Conservation (phyloP, 192 early-diverging fungal genomes). For the Coemansia sp. region DNA sequence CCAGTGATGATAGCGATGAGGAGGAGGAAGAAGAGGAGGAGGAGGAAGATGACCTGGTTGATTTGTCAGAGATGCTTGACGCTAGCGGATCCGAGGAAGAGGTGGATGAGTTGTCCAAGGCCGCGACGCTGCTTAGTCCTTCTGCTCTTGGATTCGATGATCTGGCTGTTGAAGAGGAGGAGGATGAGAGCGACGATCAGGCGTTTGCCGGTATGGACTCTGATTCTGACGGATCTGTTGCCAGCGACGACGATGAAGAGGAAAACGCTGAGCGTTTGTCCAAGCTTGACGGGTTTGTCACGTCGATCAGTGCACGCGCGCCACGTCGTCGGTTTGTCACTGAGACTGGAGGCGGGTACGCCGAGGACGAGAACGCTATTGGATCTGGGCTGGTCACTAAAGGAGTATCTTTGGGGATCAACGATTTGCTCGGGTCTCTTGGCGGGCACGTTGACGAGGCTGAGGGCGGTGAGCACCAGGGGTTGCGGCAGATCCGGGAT, state of each 20-base stretch:
- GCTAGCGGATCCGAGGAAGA: conserved; percentile 28
- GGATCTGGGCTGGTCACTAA: conserved; percentile 41
- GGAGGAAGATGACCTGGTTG: conserved; percentile 57
- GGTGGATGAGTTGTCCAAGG: neutral
- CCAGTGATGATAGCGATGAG: conserved; percentile 29
- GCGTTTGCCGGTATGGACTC: conserved; percentile 35
- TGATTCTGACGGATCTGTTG: conserved; percentile 42
- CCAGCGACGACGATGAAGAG: conserved; percentile 35
- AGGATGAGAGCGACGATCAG: conserved; percentile 38
- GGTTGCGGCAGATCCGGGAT: conserved; percentile 29
- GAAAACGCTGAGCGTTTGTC: conserved; percentile 50
- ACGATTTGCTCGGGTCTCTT: conserved; percentile 74
- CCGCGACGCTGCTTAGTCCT: conserved; percentile 5
- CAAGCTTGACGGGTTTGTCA: conserved; percentile 59
- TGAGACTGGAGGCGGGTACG: conserved; percentile 30
- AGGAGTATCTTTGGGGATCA: conserved; percentile 72
- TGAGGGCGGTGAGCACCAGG: conserved; percentile 46
- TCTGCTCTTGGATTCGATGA: conserved; percentile 21
- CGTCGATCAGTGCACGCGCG: conserved; percentile 71
- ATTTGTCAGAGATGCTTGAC: conserved; percentile 68
- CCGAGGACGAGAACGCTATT: conserved; percentile 45
- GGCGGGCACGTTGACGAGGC: conserved; percentile 57
- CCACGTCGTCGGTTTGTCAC: conserved; percentile 59
- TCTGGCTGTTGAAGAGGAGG: conserved; percentile 43
- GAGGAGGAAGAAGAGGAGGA: conserved; percentile 57